Percentiles rank a stretch among this genome's conserved stretches.
These are phyloP conservation scores for Hsuehochloa calcarea DNA, from an alignment of 176 grass and related monocot genomes.

Conservation along the genomic window DNA sequence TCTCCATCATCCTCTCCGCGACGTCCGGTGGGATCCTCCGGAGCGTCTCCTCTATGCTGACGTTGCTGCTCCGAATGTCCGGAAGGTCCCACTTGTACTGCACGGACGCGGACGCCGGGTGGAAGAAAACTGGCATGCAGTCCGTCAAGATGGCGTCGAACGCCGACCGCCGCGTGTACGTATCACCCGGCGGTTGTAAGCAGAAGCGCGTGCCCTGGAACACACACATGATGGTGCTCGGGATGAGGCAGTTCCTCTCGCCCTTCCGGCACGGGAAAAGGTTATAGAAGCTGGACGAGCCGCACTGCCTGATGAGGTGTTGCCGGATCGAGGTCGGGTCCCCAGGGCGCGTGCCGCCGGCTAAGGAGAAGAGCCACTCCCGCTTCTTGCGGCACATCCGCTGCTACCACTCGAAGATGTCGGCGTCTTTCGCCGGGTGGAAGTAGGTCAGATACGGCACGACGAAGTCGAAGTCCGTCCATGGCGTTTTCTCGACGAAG, in stretches of 20 bases:
- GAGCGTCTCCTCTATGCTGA: conserved; percentile 62
- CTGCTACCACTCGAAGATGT: conserved; percentile 56
- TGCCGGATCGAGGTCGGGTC: conserved; percentile 61
- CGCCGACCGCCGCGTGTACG: conserved; percentile 58
- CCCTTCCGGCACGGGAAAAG: conserved; percentile 53
- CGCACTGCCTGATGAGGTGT: conserved; percentile 65
- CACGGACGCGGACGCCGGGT: conserved; percentile 44
- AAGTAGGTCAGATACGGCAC: conserved; percentile 79
- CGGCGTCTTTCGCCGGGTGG: conserved; percentile 64
- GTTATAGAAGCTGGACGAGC: conserved; percentile 42
- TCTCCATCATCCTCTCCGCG: conserved; percentile 56
- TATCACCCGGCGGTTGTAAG: conserved; percentile 68
- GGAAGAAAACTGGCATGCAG: conserved; percentile 86
- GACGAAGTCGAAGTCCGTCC: conserved; percentile 50
- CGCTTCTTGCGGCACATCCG: conserved; percentile 48
- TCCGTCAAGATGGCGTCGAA: conserved; percentile 80
- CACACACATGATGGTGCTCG: conserved; percentile 63
- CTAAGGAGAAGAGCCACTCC: conserved; percentile 61
- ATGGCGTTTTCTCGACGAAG: conserved; percentile 65
- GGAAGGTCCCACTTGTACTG: conserved; percentile 84
- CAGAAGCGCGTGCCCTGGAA: conserved; percentile 76
- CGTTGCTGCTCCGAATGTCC: conserved; percentile 39
- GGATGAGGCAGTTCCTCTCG: conserved; percentile 38
- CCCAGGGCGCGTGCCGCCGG: conserved; percentile 51
- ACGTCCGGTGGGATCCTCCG: conserved; percentile 43